Evolutionary conservation across 768 basidiomycete genomes (phyloP), one percentile per base, ranked within the genome.

Genomic region (Leccinum boreale): DNA sequence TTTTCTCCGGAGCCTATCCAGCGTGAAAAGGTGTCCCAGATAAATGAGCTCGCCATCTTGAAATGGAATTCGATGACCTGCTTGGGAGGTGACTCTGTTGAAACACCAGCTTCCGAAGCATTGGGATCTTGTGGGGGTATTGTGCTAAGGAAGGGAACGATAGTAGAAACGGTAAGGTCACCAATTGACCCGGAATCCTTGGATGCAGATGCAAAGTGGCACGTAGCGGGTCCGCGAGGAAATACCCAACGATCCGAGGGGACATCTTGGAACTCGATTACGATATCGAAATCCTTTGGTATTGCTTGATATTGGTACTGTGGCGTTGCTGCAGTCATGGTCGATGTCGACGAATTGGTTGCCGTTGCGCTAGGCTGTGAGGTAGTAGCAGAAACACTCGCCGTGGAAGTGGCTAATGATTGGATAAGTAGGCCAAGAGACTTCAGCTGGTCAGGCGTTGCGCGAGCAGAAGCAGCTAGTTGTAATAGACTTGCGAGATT

Each of bases 401-500:
- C 52, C 23, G 44, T 19, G 28, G 68, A 55, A 52, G n/a, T 62
- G 53, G 85, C 81, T 46, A 90, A 66, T 23, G 87, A 85, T 59
- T 86, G 86, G 42, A 92, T 85, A n/a, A 89, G 78, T n/a, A 85
- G 69, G 24, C 85, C 86, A 23, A 91, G 81, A 5, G 82, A 82
- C 70, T 87, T 81, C 24, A 87, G 72, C 67, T 92, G 85, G 17
- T 85, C 85, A 5, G 81, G 71, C 44, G 78, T 83, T 8, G 88
- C 89, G 45, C 73, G 75, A 42, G 84, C 84, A 2, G 81, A 75
- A 47, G 86, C 84, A 42, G 85, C 87, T 29, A 86, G 72, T 39
- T 85, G 84, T 12, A 91, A 73, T 29, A 90, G 74, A 61, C 83
- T 84, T 29, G 85, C 80, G 24, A 92, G 77, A n/a, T 78, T 82